Evolutionary conservation across 164 flowering plant species (phyloP), one percentile per base, ranked within the genome.

Genomic region (Platanus orientalis): DNA sequence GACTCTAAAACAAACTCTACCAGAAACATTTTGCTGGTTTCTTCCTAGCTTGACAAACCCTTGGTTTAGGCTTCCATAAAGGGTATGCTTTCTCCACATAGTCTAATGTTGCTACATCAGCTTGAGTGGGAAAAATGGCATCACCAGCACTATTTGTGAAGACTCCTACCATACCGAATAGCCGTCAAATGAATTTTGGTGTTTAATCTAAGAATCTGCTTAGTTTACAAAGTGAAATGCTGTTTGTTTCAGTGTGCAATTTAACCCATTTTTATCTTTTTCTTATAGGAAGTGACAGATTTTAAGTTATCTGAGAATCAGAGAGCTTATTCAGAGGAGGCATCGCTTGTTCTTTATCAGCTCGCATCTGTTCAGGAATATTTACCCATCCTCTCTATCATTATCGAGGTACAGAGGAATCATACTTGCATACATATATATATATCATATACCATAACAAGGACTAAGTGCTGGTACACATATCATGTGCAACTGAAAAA

Each of bases 391-490:
- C 71, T 88, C 57, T 78, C 89, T 55, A 66, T 70, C 54, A 67
- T 88, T 70, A 72, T 81, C 54, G 96, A 90, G 98, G 96, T 93
- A 76, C 49, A 16, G 19, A 19, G n/a, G 6, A 45, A 45, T 36
- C 4, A 36, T 7, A 7, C 42, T 7, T 36, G 10, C 12, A 36
- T 14, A 36, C 9, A 36, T 36, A 32, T 32, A 0, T 32, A 32
- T 9, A 32, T 4, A 32, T 32, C 9, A 32, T 32, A 32, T 32
- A 4, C 42, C 42, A 36, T 36, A 14, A 45, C 2, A 16, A 45
- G 49, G n/a, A 45, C 16, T 45, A 45, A 45, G 49, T 19, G 19
- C 9, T 45, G 19, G 49, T 45, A 6, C 42, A 45, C 49, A 45
- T 4, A 45, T 14, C 49, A 16, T 45, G 49, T 4, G 19, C 0